A percentile compares a stretch with the other conserved stretches of the same genome.
Evolutionary conservation across 306 rosid genomes (phyloP).

Genomic region (Cicer cuneatum): DNA sequence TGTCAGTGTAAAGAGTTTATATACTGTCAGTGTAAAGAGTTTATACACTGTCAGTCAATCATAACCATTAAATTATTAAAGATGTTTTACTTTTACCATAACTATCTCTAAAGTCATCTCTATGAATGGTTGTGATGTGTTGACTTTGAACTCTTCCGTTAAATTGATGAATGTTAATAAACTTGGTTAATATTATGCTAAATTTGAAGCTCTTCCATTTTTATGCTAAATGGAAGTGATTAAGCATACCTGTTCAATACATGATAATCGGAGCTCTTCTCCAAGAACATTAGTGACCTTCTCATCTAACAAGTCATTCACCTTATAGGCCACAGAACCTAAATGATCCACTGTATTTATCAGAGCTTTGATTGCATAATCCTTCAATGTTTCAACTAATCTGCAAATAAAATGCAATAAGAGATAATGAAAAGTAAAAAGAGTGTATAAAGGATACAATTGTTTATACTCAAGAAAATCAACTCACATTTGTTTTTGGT

Average conservation of each 20-base stretch:
- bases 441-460: neutral
- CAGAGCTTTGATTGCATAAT: constrained; percentile 93
- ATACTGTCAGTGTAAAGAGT: too few species aligned
- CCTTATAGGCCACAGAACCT: constrained; percentile 95
- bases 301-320: constrained; percentile 88
- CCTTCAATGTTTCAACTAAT: constrained; percentile 95
- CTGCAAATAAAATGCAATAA: constrained; percentile 48
- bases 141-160: too few species aligned
- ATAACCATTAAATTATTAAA: too few species aligned
- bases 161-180: too few species aligned
- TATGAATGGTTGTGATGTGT: too few species aligned
- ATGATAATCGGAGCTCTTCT: constrained; percentile 81
- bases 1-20: too few species aligned
- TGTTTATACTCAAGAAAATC: constrained; percentile 3
- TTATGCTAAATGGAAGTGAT: constrained; percentile 25
- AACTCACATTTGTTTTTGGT: constrained; percentile 93
- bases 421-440: constrained; percentile 28
- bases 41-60: too few species aligned
- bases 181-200: too few species aligned
- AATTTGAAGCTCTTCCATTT: neutral
- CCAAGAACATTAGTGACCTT: constrained; percentile 87
- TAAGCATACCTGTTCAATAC: constrained; percentile 81
- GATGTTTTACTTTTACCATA: too few species aligned
- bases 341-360: constrained; percentile 98
- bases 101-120: too few species aligned